Conservation (phyloP, 495 filamentous ascomycete species). For the Lentithecium fluviatile region DNA sequence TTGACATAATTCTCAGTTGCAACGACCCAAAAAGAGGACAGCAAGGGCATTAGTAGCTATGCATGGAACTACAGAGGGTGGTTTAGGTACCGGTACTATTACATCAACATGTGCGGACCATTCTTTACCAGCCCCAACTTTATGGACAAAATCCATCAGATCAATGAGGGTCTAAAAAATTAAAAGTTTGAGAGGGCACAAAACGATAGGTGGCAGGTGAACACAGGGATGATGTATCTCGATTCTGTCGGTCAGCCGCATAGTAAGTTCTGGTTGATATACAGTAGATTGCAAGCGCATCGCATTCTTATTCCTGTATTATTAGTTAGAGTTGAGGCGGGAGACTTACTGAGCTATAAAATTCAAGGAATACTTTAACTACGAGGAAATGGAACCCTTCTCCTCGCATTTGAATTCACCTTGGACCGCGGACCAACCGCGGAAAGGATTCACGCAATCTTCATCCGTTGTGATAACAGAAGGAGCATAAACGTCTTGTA, state of each 20-base stretch:
- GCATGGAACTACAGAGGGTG: slow-evolving; percentile 5
- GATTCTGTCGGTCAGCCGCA: slow-evolving; percentile 15
- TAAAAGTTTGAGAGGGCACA: background rate
- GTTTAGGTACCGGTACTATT: slow-evolving; percentile 4
- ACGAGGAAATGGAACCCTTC: too few species aligned
- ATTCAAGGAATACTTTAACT: too few species aligned
- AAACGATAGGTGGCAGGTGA: background rate
- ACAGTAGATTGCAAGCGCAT: too few species aligned
- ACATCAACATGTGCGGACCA: slow-evolving; percentile 9
- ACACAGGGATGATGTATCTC: slow-evolving; percentile 14
- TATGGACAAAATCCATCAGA: slow-evolving; percentile 1
- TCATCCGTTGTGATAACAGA: too few species aligned
- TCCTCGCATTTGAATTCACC: too few species aligned
- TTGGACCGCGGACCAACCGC: too few species aligned
- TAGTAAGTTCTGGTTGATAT: slow-evolving; percentile 23
- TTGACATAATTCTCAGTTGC: slow-evolving; percentile 9
- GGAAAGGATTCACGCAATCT: too few species aligned
- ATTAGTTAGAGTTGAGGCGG: too few species aligned
- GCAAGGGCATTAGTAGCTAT: slow-evolving; percentile 10
- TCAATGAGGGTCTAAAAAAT: slow-evolving; percentile 1
- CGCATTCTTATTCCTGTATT: too few species aligned
- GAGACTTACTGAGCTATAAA: too few species aligned
- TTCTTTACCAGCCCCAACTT: background rate
- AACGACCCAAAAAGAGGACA: slow-evolving; percentile 4
- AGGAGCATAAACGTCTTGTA: too few species aligned